Evolutionary conservation across 192 early-diverging fungal genomes (phyloP).

Genomic region (Irineochytrium annulatum): DNA sequence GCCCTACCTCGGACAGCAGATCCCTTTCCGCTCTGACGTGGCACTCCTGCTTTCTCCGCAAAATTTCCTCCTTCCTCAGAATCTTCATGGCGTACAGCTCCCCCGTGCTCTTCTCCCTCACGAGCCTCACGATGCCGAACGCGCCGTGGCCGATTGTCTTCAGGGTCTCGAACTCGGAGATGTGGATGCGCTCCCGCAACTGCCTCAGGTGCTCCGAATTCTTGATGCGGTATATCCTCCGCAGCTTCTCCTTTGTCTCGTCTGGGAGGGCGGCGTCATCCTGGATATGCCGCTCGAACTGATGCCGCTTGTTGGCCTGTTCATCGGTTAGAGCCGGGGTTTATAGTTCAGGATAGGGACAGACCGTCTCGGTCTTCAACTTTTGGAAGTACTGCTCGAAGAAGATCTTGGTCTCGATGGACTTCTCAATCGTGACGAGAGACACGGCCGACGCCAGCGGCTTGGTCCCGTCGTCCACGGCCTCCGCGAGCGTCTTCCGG

Average conservation of each 20-base stretch:
- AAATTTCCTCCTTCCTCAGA: conserved; percentile 35
- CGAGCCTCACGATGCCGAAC: conserved; percentile 58
- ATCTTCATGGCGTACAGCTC: conserved; percentile 53
- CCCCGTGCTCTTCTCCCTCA: conserved; percentile 41
- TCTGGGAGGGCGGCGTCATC: not conserved
- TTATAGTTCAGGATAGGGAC: too few species aligned
- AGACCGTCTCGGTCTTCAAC: conserved; percentile 2
- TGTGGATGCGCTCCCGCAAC: conserved; percentile 18
- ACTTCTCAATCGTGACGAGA: not conserved
- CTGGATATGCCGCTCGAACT: not conserved
- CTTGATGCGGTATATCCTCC: not conserved
- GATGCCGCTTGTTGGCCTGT: not conserved
- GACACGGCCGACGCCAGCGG: too few species aligned
- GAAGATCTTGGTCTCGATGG: conserved; percentile 3
- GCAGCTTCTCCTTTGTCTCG: not conserved
- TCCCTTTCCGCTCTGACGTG: conserved; percentile 49
- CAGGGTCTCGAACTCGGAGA: conserved; percentile 50
- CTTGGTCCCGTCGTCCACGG: too few species aligned
- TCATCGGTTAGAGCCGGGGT: too few species aligned
- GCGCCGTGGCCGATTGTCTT: conserved; percentile 54
- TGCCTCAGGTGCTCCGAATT: not conserved
- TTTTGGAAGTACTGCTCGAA: conserved; percentile 6
- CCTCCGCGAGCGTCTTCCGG: too few species aligned
- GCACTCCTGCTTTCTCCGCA: conserved; percentile 38
- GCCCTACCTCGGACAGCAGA: conserved; percentile 35